A percentile compares a stretch with the other conserved stretches of the same genome.
Conservation (phyloP, 768 basidiomycete species). For the Rhizopogon vesiculosus region DNA sequence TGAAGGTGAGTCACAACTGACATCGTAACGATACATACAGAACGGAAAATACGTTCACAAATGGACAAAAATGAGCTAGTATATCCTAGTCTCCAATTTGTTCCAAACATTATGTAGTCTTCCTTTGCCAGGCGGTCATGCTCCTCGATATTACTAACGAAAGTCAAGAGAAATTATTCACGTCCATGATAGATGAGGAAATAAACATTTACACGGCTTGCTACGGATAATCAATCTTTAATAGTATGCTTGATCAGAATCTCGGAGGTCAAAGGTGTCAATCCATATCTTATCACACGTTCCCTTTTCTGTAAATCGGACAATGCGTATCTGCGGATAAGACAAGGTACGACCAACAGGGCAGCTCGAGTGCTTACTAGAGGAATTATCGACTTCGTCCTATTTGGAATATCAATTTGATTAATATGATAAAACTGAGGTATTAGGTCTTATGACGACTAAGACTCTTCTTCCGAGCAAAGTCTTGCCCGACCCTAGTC, state of each 20-base stretch:
- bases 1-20: too few species aligned
- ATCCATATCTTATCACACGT: conserved; percentile 58
- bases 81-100: background rate
- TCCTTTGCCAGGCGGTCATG: conserved; percentile 59
- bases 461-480: conserved; percentile 81
- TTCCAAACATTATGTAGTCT: background rate
- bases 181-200: background rate
- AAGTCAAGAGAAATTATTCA: background rate
- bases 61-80: too few species aligned
- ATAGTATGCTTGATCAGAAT: conserved; percentile 9
- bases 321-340: conserved; percentile 69
- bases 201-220: conserved; percentile 55
- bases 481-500: conserved; percentile 58
- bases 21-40: too few species aligned
- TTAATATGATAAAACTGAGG: conserved; percentile 10
- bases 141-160: conserved; percentile 64
- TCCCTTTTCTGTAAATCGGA: conserved; percentile 79
- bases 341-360: background rate
- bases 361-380: conserved; percentile 44
- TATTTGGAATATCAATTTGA: conserved; percentile 21
- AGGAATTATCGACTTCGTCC: conserved; percentile 92
- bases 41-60: too few species aligned
- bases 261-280: background rate
- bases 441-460: conserved; percentile 62
- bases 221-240: conserved; percentile 84